Percentiles rank a stretch among this genome's conserved stretches.
Conservation (phyloP, 306 rosid genomes). For the Medicago lupulina region DNA sequence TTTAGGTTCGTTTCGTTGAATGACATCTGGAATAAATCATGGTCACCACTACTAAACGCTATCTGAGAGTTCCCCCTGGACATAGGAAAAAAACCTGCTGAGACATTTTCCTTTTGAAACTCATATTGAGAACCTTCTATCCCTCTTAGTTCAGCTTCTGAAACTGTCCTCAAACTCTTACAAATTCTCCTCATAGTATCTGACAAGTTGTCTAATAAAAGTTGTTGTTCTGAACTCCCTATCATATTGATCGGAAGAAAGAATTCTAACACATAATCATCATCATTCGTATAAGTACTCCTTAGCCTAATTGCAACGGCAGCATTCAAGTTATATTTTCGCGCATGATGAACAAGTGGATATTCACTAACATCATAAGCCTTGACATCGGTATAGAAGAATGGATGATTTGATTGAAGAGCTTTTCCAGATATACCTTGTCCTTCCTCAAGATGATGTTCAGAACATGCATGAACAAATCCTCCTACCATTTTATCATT, state of each 20-base stretch:
- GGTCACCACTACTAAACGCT: constrained; percentile 45
- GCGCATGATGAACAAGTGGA: constrained; percentile 94
- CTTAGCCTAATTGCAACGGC: constrained; percentile 91
- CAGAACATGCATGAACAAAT: constrained; percentile 79
- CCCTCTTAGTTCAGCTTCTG: constrained; percentile 68
- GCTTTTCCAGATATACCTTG: constrained; percentile 96
- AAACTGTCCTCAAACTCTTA: constrained; percentile 84
- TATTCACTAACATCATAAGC: constrained; percentile 73
- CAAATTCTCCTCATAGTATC: constrained; percentile 90
- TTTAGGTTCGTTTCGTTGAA: constrained; percentile 46
- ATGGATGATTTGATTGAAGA: constrained; percentile 87
- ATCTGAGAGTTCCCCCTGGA: constrained; percentile 56
- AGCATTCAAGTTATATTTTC: constrained; percentile 82
- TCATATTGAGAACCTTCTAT: constrained; percentile 42
- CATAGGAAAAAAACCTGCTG: constrained; percentile 38
- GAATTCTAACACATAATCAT: constrained; percentile 90
- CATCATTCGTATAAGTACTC: constrained; percentile 81
- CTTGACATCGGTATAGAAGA: constrained; percentile 86
- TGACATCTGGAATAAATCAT: constrained; percentile 46
- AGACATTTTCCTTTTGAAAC: constrained; percentile 47
- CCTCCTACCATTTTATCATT: constrained; percentile 72
- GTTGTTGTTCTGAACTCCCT: constrained; percentile 85
- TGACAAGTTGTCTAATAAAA: constrained; percentile 80
- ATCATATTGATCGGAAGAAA: constrained; percentile 86
- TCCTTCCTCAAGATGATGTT: constrained; percentile 90